Evolutionary conservation across 768 basidiomycete genomes (phyloP), one percentile per base, ranked within the genome.

Genomic region (Mycena crocata): DNA sequence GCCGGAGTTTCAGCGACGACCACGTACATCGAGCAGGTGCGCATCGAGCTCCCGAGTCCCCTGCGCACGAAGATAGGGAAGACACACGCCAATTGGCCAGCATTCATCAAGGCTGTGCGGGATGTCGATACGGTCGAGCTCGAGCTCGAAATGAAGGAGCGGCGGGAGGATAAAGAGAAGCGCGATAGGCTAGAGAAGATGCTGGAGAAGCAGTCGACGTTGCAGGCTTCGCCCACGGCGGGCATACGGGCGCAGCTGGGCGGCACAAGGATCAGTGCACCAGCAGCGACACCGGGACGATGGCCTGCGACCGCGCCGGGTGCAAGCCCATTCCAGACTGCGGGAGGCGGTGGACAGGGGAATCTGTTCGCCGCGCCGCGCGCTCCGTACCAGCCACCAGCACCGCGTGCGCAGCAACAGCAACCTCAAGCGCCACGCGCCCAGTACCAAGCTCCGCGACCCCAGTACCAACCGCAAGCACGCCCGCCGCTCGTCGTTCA

Each of bases 31-130:
- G 56, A 57, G 56, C 42, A 45, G 17, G 42, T 57, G 7, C 42
- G 44, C 2, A 23, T 57, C 14, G 56, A 57, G 14, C 44, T 57
- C n/a, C 56, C 44, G 32, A 23, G 44, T 31, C 56, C 31, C n/a
- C 30, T 57, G 30, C 23, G 56, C 42, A 57, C n/a, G 30, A 57
- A 57, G 56, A 57, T 57, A 34, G 42, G 42, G 44, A 57, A 57
- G 21, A 46, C 31, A 14, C 32, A 34, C 31, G 15, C n/a, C 5
- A 26, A 57, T 30, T 57, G 56, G 56, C 21, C 42, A 5, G 42
- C 31, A 19, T 57, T 57, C 32, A 46, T 57, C 30, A 57, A 57
- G 44, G 56, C 56, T 2, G 31, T 57, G 17, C 42, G 23, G 23
- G 44, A 57, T 14, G 44, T 57, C 31, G 32, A 57, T 19, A 35